Base-by-base conservation (phyloP, 345 rosid genomes). In the Hevea brasiliensis region DNA sequence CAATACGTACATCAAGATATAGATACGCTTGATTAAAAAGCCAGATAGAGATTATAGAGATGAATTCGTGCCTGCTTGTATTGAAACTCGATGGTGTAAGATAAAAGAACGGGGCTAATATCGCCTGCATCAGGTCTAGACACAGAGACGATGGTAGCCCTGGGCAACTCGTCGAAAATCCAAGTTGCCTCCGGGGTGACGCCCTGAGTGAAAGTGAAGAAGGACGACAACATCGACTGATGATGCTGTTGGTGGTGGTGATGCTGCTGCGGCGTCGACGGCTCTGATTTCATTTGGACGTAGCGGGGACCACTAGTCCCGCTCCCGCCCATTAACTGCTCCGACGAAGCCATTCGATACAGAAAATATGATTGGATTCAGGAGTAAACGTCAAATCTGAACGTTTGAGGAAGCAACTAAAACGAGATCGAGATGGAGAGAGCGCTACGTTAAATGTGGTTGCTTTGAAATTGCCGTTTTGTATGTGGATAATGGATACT, bases 81-180 rank as follows among this genome's bases (percentile, higher is more conserved):
- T 68, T 83, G 94, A 65, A 91, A 76, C 81, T 92, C 93, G 32
- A 95, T 88, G 64, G 94, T 91, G 77, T 95, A 95, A 61, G 96
- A 83, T 63, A 95, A 81, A 6, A 88, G 89, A 59, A 91, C 81
- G 61, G 99, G 98, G 55, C 96, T 93, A 32, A 95, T 89, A 82
- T 95, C 99, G 50, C 83, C 88, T 29, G 94, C 89, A 68, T 95
- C 99, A 59, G 98, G 98, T 37, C 98, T 75, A 14, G 97, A 91
- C 63, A 91, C 97, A 41, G 90, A 88, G 53, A 90, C 85, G 75
- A 93, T 93, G 45, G 76, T 72, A 6, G 93, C 96, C 77, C 78
- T 80, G 0, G 98, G 99, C 70, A 95, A 85, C 83, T 93, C 97
- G 37, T 95, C 96, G 78, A 95, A 95, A 48, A 95, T 83, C 75